Evolutionary conservation across 2,329 filamentous ascomycete species (phyloP).

Genomic region (Cytospora chrysosperma): DNA sequence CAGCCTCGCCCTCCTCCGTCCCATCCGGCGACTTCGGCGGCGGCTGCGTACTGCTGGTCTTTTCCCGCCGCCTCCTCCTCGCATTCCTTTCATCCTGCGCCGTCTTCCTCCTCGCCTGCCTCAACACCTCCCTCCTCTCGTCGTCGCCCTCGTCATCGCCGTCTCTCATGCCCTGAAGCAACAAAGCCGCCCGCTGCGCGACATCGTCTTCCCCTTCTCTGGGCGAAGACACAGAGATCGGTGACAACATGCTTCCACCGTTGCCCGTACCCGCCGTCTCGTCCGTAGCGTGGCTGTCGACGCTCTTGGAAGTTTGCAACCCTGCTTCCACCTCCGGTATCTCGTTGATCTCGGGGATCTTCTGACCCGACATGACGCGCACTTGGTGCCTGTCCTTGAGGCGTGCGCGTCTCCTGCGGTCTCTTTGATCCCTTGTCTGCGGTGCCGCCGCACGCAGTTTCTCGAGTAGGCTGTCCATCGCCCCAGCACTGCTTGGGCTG

Average conservation of each 20-base stretch:
- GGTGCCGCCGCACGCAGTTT: constrained; percentile 92
- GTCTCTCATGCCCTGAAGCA: constrained; percentile 79
- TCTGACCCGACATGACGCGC: constrained; percentile 82
- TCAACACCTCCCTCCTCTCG: constrained; percentile 58
- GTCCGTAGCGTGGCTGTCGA: constrained; percentile 40
- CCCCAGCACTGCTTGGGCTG: constrained; percentile 74
- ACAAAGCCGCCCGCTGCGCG: constrained; percentile 76
- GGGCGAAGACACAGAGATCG: constrained; percentile 38
- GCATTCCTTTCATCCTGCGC: constrained; percentile 75
- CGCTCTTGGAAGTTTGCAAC: constrained; percentile 32
- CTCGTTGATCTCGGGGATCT: constrained; percentile 74
- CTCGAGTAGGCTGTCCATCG: constrained; percentile 94
- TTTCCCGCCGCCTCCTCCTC: constrained; percentile 65
- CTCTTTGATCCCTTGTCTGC: constrained; percentile 83
- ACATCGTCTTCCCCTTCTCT: constrained; percentile 65
- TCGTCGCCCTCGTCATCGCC: constrained; percentile 57
- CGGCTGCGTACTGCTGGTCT: constrained; percentile 40
- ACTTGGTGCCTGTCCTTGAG: constrained; percentile 90
- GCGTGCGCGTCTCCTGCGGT: constrained; percentile 80
- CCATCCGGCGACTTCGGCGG: constrained; percentile 39
- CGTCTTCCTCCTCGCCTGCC: constrained; percentile 64
- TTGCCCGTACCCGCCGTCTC: constrained; percentile 54
- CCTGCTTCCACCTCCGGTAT: constrained; percentile 54
- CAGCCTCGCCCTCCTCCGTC: constrained; percentile 50
- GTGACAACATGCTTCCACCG: constrained; percentile 26